Conservation (phyloP, 2,329 filamentous ascomycete species). For the Beauveria asiatica region DNA sequence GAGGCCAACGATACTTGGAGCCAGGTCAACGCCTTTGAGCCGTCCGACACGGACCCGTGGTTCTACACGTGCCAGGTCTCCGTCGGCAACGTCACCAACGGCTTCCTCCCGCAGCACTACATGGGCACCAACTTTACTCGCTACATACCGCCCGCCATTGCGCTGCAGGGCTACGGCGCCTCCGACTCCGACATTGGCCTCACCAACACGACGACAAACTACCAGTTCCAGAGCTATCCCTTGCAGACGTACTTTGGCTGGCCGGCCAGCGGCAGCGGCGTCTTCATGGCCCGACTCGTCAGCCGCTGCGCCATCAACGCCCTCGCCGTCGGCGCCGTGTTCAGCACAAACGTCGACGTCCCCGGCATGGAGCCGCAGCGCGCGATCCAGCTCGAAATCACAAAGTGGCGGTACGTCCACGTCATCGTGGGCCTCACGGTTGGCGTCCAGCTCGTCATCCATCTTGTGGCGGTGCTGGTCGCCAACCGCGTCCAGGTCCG, state of each 20-base stretch:
- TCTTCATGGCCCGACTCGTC: slow-evolving; percentile 28
- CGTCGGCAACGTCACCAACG: slow-evolving; percentile 25
- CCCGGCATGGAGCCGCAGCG: slow-evolving; percentile 21
- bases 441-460: slow-evolving; percentile 23
- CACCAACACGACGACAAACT: slow-evolving; percentile 15
- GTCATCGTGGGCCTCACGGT: slow-evolving; percentile 26
- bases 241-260: slow-evolving; percentile 30
- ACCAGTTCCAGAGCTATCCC: slow-evolving; percentile 34
- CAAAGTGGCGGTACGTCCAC: slow-evolving; percentile 23
- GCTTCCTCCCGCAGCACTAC: slow-evolving; percentile 26
- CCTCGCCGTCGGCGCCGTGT: slow-evolving; percentile 24
- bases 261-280: slow-evolving; percentile 21
- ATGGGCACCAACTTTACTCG: slow-evolving; percentile 26
- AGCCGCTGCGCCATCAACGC: slow-evolving; percentile 29
- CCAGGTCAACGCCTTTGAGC: slow-evolving; percentile 29
- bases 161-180: slow-evolving; percentile 30
- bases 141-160: slow-evolving; percentile 29
- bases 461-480: slow-evolving; percentile 15
- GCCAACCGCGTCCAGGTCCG: slow-evolving; percentile 22
- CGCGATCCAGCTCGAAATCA: slow-evolving; percentile 22
- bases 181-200: slow-evolving; percentile 13
- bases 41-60: slow-evolving; percentile 27
- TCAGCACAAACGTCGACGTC: slow-evolving; percentile 19
- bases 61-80: slow-evolving; percentile 34
- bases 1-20: slow-evolving; percentile 21